Base-by-base conservation (phyloP, 2,329 filamentous ascomycete genomes). In the Parastagonospora nodorum region DNA sequence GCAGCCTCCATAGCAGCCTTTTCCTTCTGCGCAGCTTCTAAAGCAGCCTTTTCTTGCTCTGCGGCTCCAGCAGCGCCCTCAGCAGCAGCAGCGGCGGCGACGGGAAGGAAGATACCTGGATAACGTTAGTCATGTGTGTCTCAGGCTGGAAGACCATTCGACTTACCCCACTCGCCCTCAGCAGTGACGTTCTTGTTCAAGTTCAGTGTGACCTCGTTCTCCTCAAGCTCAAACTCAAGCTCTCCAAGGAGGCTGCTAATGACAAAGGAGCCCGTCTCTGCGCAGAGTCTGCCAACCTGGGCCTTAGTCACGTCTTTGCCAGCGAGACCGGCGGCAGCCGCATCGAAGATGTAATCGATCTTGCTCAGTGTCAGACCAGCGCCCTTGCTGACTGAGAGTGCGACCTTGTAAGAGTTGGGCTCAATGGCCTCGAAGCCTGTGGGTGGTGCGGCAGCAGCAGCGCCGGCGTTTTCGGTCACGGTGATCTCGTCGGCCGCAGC, bases 341-440 rank as follows among this genome's bases (percentile, higher is more conserved):
- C 29, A 36, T 64, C 61, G 33, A 64, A 64, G 28, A 63, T 53
- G 40, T 58, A 64, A 29, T 63, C 61, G n/a, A 64, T 63, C 51
- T 63, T 63, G 16, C 55, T 58, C 7, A 64, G 43, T 0, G 59
- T 60, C 12, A 64, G 44, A 10, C 59, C 61, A n/a, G 16, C 57
- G 9, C 61, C 61, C 37, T 64, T 61, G 35, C 57, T 61, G 16
- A 43, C 42, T 2, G 53, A 52, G 6, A 64, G 57, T 6, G 55
- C 39, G 7, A 64, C 57, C 11, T 47, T 50, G 45, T 54, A 64
- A 5, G 57, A 58, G 41, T 46, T 60, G 8, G 57, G 45, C 31
- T 64, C 61, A 32, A 64, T 50, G 32, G 57, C 57, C 19, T 59
- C 61, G 46, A 64, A 64, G 15, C 61, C 61, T 31, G 57, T 36